Base-by-base conservation (phyloP, 805 yeast genomes). In the Lachancea sp. region DNA sequence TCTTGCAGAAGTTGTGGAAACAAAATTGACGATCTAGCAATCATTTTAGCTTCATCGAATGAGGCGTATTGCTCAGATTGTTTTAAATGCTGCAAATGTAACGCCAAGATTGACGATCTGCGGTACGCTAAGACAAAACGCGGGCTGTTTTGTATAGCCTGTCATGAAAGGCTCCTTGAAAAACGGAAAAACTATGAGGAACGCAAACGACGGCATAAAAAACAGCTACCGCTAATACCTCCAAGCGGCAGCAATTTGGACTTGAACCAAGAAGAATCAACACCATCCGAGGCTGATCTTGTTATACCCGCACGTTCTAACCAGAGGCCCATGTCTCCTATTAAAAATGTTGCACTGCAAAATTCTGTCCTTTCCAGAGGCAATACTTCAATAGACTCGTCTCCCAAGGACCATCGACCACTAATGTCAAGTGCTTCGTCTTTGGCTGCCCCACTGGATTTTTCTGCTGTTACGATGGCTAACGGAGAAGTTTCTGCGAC, bases 11-110 rank as follows among this genome's bases (percentile, higher is more conserved):
- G 81, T 48, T 91, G 99, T 71, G 77, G 79, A 40, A 83, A 82
- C 59, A 85, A 87, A 62, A 93, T 91, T 50, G 91, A 85, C 54
- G 96, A 91, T 62, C 73, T 88, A 70, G 98, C 99, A 12, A 90
- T 93, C 26, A 56, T 63, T 4, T 43, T 62, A 19, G 71, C 91
- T 29, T 89, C 98, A 1, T 96, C 96, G 20, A 95, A 93, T 56
- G 91, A 86, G 60, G 96, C 98, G 2, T 93, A 87, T 63, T 93
- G 98, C 63, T 79, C 95, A 8, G 73, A 74, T 41, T 91, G 99
- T 65, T 93, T 91, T 69, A 80, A 80, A 56, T 91, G 99, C 65
- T 78, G 91, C 41, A 82, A 86, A 54, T 91, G 99, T 69, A 82
- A 84, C 61, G 77, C 77, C 49, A 81, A 82, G 47, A 91, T 91